Base-by-base conservation (phyloP, 208 protist species). In the Hexamita inflata region DNA sequence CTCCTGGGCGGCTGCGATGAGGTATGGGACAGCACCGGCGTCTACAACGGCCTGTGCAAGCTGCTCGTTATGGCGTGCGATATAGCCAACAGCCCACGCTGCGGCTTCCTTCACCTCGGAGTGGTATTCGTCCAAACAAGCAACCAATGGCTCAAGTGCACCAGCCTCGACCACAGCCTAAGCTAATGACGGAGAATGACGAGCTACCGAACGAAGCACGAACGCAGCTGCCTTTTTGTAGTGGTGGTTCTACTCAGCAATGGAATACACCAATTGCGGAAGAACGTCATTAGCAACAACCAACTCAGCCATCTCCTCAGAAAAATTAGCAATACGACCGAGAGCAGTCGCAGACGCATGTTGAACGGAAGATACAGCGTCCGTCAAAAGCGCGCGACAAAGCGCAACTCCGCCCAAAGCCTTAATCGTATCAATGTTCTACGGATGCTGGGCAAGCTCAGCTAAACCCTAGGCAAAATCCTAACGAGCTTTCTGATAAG, bases 191-290 rank as follows among this genome's bases (percentile, higher is more conserved):
- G 93, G 86, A 32, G 89, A 93, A 83, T 98, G 94, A 28, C 93
- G 92, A 32, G 94, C 91, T 1, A 98, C 92, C 38, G 91, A 89
- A 60, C 93, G 89, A 60, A 97, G 85, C 58, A 98, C 93, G 79
- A 95, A 95, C 0, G 93, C 91, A 1, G 93, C 92, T 0, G 92
- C 92, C 82, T 96, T 96, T 81, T 97, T 95, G 86, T 96, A 96
- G 79, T 93, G 95, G 30, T 90, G 86, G 82, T 96, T 96, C 78
- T 96, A 90, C 68, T 96, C 91, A 29, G 85, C 81, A 9, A 98
- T 88, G 0, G 92, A 95, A 81, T 94, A 94, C 1, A 98, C 93
- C 39, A 98, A 82, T 86, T 97, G 92, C 30, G 92, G 92, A 1
- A 98, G 84, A 67, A 98, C 94, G 64, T 96, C 93, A 39, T 90